Evolutionary conservation across 192 early-diverging fungal species (phyloP).

Genomic region (Podila minutissima): DNA sequence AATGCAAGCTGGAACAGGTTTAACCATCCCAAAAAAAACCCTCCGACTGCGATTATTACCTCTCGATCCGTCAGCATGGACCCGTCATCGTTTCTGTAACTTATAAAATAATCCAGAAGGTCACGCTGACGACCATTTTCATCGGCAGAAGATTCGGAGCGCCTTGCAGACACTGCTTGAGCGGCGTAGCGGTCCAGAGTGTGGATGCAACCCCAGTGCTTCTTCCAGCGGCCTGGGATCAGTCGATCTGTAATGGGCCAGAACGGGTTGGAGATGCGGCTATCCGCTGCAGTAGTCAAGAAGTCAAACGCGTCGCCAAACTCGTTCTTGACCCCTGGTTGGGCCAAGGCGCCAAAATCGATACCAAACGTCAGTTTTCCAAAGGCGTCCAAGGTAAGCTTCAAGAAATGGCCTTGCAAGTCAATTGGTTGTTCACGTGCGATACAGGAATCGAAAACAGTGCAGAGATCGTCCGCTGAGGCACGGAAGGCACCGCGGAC

Average conservation of each 20-base stretch:
- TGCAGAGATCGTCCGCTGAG: slow-evolving; percentile 5
- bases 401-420: slow-evolving; percentile 50
- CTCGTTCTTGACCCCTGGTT: slow-evolving; percentile 8
- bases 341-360: slow-evolving; percentile 19
- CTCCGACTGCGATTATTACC: too few relatives aligned
- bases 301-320: slow-evolving; percentile 65
- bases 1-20: too few relatives aligned
- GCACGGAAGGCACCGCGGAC: slow-evolving; percentile 15
- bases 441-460: slow-evolving; percentile 2
- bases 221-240: slow-evolving; percentile 10
- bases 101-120: slow-evolving; percentile 56
- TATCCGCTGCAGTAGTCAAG: slow-evolving; percentile 33
- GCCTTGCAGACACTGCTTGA: slow-evolving; percentile 22
- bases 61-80: slow-evolving; percentile 42
- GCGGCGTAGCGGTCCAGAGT: slow-evolving; percentile 28
- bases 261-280: slow-evolving; percentile 22
- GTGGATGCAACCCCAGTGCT: neutral
- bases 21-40: too few relatives aligned
- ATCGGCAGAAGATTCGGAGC: slow-evolving; percentile 5
- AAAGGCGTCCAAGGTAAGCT: slow-evolving; percentile 52
- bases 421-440: slow-evolving; percentile 27
- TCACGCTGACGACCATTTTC: slow-evolving; percentile 11
- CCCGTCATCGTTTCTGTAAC: slow-evolving; percentile 43
- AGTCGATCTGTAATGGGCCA: slow-evolving; percentile 38
- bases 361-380: slow-evolving; percentile 37